Conservation (phyloP, 2,329 filamentous ascomycete genomes). For the Neonectria neomacrospora region DNA sequence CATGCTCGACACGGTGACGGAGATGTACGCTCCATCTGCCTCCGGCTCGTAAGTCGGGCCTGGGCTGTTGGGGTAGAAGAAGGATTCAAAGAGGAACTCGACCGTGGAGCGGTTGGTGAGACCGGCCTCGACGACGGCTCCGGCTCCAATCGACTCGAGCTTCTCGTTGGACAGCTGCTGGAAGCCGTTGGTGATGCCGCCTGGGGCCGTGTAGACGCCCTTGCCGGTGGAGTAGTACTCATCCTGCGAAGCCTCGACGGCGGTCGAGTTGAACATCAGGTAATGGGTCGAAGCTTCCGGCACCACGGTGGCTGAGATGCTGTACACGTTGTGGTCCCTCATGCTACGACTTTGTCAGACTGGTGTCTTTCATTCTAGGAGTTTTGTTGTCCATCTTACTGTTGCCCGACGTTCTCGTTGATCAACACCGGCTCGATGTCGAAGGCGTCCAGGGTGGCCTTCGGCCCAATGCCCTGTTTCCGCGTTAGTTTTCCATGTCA, state of each 20-base stretch:
- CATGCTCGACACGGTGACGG: conserved; percentile 10
- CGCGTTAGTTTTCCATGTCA: conserved; percentile 10
- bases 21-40: conserved; percentile 43
- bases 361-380: neutral
- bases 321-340: conserved; percentile 45
- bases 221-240: conserved; percentile 39
- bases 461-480: conserved; percentile 34
- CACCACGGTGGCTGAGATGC: conserved; percentile 41
- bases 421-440: conserved; percentile 37
- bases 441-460: conserved; percentile 33
- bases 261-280: conserved; percentile 31
- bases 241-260: conserved; percentile 19
- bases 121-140: conserved; percentile 31
- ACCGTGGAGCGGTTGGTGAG: conserved; percentile 43
- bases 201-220: conserved; percentile 39
- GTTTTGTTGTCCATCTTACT: conserved; percentile 29
- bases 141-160: conserved; percentile 36
- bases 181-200: conserved; percentile 42
- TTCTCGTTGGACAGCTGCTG: conserved; percentile 35
- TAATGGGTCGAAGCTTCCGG: conserved; percentile 38
- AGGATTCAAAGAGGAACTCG: conserved; percentile 44
- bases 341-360: conserved; percentile 27
- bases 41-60: conserved; percentile 42
- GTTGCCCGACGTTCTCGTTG: conserved; percentile 42
- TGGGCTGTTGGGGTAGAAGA: conserved; percentile 44